These are phyloP conservation scores for Ceratobasidium sp. DNA, from an alignment of 1,284 basidiomycete genomes.

Conservation along the genomic window DNA sequence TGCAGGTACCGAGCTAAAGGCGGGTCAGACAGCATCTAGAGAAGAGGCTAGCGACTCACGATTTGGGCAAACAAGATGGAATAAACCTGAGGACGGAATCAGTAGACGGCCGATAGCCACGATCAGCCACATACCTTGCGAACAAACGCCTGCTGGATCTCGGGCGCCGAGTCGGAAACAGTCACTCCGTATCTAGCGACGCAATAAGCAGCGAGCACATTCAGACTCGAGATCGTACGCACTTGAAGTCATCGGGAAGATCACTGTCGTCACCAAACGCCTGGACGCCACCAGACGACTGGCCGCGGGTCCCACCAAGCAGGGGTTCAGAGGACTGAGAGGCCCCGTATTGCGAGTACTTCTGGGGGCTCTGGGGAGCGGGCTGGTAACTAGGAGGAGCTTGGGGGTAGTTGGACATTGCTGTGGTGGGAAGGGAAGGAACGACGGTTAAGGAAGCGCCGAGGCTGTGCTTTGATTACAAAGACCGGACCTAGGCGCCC, in stretches of 20 bases:
- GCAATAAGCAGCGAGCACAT: neutral
- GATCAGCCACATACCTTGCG: slow-evolving; percentile 62
- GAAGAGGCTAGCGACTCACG: slow-evolving; percentile 56
- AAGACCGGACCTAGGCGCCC: neutral
- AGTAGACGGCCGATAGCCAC: neutral
- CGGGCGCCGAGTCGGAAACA: slow-evolving; percentile 75
- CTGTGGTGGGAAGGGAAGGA: slow-evolving; percentile 11
- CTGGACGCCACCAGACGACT: slow-evolving; percentile 38
- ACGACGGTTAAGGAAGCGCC: slow-evolving; percentile 20
- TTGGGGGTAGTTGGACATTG: slow-evolving; percentile 40
- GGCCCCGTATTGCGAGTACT: slow-evolving; percentile 36
- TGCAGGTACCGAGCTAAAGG: slow-evolving; percentile 69
- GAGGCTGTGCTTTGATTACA: neutral
- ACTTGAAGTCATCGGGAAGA: slow-evolving; percentile 84
- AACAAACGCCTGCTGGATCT: slow-evolving; percentile 78
- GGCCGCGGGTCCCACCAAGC: slow-evolving; percentile 27
- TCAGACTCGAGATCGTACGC: slow-evolving; percentile 56
- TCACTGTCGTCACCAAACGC: slow-evolving; percentile 55
- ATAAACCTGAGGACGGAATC: slow-evolving; percentile 59
- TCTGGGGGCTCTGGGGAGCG: slow-evolving; percentile 36
- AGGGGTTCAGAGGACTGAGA: slow-evolving; percentile 29
- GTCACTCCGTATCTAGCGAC: slow-evolving; percentile 70
- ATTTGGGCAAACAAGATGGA: slow-evolving; percentile 80
- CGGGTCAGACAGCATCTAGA: neutral
- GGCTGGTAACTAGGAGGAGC: slow-evolving; percentile 37